Percentiles rank a stretch among this genome's conserved stretches.
phyloP scores from a whole-genome alignment of 106 monocot species.

The Iris macrosiphon region DNA sequence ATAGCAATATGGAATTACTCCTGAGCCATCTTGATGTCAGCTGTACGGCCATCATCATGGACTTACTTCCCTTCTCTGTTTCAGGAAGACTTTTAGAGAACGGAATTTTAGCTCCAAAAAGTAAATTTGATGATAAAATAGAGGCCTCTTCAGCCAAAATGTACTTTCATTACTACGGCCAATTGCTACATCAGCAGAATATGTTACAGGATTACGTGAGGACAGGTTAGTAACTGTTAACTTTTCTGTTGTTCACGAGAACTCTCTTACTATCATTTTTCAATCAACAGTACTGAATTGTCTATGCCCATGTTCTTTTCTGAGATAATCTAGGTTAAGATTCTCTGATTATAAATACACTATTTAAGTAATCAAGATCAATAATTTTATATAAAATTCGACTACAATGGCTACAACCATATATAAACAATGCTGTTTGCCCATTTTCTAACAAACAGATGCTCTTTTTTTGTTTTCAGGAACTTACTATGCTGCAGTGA shows the following conservation, averaged over 20 bases:
- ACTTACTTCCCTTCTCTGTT: slow-evolving; percentile 6
- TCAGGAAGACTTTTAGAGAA: slow-evolving; percentile 54
- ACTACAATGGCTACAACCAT: no score
- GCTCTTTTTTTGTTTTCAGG: slow-evolving; percentile 31
- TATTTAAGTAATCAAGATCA: no score
- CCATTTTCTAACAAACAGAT: neutral
- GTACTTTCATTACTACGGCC: slow-evolving; percentile 99
- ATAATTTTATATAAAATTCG: no score
- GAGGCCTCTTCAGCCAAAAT: slow-evolving; percentile 94
- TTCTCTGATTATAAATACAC: no score
- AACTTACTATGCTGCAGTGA: slow-evolving; percentile 93
- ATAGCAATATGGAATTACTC: no score
- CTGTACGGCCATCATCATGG: slow-evolving; percentile 6
- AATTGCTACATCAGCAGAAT: slow-evolving; percentile 96
- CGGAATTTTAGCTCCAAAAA: slow-evolving; percentile 44
- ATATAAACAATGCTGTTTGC: no score
- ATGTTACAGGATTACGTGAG: slow-evolving; percentile 99
- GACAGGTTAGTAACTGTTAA: slow-evolving; percentile 57
- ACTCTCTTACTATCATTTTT: neutral
- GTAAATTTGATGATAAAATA: slow-evolving; percentile 96
- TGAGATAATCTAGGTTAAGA: neutral
- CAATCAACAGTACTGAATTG: neutral
- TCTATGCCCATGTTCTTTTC: neutral
- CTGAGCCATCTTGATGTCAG: no score
- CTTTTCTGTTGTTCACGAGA: neutral